phyloP scores from a whole-genome alignment of 257 asterid species.

The Nicotiana tomentosiformis region DNA sequence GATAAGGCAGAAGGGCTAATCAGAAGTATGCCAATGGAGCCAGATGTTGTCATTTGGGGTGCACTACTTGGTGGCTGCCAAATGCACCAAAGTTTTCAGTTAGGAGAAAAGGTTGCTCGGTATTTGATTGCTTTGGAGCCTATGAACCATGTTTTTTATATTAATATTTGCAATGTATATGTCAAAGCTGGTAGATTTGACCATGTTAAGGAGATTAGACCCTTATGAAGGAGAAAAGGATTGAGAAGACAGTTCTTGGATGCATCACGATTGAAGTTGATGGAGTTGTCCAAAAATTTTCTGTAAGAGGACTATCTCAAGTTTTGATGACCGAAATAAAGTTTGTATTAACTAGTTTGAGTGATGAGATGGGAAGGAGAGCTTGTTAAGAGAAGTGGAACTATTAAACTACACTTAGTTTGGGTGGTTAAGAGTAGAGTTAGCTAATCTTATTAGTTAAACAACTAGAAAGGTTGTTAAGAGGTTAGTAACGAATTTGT shows the following conservation, averaged over 20 bases:
- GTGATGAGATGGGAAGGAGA: conserved; percentile 40
- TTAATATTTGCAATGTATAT: conserved; percentile 55
- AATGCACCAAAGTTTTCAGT: conserved; percentile 46
- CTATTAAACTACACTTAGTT: too few species aligned
- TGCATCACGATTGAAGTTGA: too few species aligned
- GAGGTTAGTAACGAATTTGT: too few species aligned
- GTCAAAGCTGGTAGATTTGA: conserved; percentile 59
- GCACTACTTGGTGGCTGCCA: conserved; percentile 83
- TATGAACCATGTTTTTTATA: conserved; percentile 59
- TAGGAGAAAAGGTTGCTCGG: conserved; percentile 59
- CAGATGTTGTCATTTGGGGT: conserved; percentile 75
- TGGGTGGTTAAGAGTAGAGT: too few species aligned
- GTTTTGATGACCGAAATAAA: conserved; percentile 31
- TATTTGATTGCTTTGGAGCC: conserved; percentile 54
- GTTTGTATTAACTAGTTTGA: conserved; percentile 29
- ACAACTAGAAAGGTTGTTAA: too few species aligned
- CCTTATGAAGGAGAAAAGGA: conserved; percentile 43
- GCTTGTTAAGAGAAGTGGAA: too few species aligned
- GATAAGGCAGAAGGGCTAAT: conserved; percentile 58
- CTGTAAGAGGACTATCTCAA: conserved; percentile 50
- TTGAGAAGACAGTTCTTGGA: conserved; percentile 30
- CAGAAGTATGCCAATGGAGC: conserved; percentile 54
- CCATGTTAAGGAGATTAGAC: conserved; percentile 44
- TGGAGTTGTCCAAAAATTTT: conserved; percentile 31
- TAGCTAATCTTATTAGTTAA: too few species aligned